These are phyloP conservation scores for Aspergillus incahuasiensis DNA, from an alignment of 495 filamentous ascomycete species.

Conservation along the genomic window DNA sequence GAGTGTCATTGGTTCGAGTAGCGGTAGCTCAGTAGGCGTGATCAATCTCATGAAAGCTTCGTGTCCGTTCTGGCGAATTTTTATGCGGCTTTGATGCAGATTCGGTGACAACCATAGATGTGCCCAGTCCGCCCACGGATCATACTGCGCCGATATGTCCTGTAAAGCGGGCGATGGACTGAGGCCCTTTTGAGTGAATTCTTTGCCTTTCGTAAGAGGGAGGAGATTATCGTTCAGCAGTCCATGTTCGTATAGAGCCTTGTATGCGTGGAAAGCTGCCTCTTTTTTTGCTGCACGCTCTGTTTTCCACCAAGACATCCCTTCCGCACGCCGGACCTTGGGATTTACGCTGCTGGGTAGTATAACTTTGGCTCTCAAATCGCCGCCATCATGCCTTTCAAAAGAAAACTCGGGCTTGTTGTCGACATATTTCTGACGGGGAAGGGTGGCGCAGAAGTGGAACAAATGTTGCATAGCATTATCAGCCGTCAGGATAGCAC, in stretches of 20 bases:
- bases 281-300: constrained; percentile 77
- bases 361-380: constrained; percentile 43
- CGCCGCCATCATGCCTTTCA: constrained; percentile 17
- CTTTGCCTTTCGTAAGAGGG: constrained; percentile 42
- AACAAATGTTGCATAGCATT: constrained; percentile 70
- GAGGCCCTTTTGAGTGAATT: constrained; percentile 14
- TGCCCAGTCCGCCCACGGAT: constrained; percentile 64
- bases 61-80: constrained; percentile 23
- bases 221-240: constrained; percentile 77
- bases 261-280: constrained; percentile 79
- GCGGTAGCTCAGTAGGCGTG: constrained; percentile 40
- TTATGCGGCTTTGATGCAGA: constrained; percentile 31
- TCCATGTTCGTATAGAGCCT: constrained; percentile 61
- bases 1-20: constrained; percentile 39
- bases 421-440: constrained; percentile 51
- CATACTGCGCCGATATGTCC: constrained; percentile 50
- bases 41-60: constrained; percentile 40
- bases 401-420: constrained; percentile 47
- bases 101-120: constrained; percentile 43
- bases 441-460: constrained; percentile 72
- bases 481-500: constrained; percentile 68
- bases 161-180: constrained; percentile 28
- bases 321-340: constrained; percentile 51
- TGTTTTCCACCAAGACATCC: constrained; percentile 56
- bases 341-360: constrained; percentile 69